Percentiles rank a stretch among this genome's conserved stretches.
Evolutionary conservation across 2,329 filamentous ascomycete species (phyloP).

Genomic region (Colletotrichum chlorophyti): DNA sequence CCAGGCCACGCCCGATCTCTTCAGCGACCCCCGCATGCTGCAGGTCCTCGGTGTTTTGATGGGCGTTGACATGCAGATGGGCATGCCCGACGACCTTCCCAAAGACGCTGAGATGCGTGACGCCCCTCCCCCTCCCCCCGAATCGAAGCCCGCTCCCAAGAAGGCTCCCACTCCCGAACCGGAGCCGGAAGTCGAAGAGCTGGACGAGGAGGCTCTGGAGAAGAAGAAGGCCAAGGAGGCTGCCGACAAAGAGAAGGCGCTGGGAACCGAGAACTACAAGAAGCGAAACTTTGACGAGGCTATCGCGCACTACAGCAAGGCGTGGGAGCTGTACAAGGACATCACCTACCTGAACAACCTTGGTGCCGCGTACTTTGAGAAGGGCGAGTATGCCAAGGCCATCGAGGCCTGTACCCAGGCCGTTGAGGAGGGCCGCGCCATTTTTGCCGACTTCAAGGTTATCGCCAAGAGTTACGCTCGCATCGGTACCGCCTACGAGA

Average conservation of each 20-base stretch:
- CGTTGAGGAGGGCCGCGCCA: constrained; percentile 85
- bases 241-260: constrained; percentile 91
- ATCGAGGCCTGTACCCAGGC: constrained; percentile 90
- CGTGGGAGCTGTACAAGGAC: constrained; percentile 94
- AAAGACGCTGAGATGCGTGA: constrained; percentile 85
- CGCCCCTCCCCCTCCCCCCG: constrained; percentile 47
- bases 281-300: constrained; percentile 96
- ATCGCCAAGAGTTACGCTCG: constrained; percentile 98
- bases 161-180: constrained; percentile 63
- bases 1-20: constrained; percentile 76
- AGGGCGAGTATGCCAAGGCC: constrained; percentile 88
- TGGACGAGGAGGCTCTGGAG: constrained; percentile 83
- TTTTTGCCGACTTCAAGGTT: constrained; percentile 96
- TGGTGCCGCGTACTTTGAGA: constrained; percentile 92
- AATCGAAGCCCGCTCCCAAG: constrained; percentile 54
- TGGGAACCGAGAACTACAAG: constrained; percentile 97
- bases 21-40: constrained; percentile 90
- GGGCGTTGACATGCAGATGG: constrained; percentile 83
- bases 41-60: constrained; percentile 93
- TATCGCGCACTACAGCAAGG: constrained; percentile 92
- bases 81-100: constrained; percentile 44
- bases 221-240: constrained; percentile 92
- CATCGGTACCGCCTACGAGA: constrained; percentile 94
- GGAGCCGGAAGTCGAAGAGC: constrained; percentile 69
- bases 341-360: constrained; percentile 98